Base-by-base conservation (phyloP, 768 basidiomycete species). In the Lactarius hatsudake region DNA sequence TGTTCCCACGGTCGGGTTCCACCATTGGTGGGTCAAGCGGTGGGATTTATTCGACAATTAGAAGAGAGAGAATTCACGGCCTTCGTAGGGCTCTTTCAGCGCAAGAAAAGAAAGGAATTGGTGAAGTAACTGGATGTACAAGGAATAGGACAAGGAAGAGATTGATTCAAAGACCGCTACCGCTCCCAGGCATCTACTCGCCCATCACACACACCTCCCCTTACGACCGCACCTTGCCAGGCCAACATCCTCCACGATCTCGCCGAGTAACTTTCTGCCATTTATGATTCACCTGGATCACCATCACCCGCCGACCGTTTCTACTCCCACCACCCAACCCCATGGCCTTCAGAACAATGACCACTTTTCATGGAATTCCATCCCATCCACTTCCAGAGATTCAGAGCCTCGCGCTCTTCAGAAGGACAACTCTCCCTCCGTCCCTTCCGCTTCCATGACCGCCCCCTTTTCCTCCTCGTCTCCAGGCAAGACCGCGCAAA, bases 241-340 rank as follows among this genome's bases (percentile, higher is more conserved):
- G 42, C 55, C 54, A 32, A 40, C 38, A 28, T 13, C 40, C 53
- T n/a, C 34, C 7, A 48, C 23, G 54, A 59, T 67, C 38, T 23
- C 42, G 17, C 57, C 65, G 57, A 53, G 57, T 43, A 38, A 6
- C 48, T 17, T 15, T 43, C 66, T 59, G 61, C 68, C 61, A 36
- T 58, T 71, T 68, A 78, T 78, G 77, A 74, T 78, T 67, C 77
- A 77, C 74, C 72, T 77, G 69, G 74, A 77, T 75, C 76, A 69
- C 56, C 70, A 77, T 75, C 76, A 69, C 56, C 70, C 69, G 62
- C 74, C 62, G 67, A 71, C 62, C 51, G 73, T 63, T 62, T 72
- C 70, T 36, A 74, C 59, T 62, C 73, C 63, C 71, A 74, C 43
- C 36, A 73, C 73, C 18, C 66, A 67, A 36, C 18, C 61, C 20